phyloP scores from a whole-genome alignment of 371 early-diverging fungal genomes.

The Mycotypha africana region DNA sequence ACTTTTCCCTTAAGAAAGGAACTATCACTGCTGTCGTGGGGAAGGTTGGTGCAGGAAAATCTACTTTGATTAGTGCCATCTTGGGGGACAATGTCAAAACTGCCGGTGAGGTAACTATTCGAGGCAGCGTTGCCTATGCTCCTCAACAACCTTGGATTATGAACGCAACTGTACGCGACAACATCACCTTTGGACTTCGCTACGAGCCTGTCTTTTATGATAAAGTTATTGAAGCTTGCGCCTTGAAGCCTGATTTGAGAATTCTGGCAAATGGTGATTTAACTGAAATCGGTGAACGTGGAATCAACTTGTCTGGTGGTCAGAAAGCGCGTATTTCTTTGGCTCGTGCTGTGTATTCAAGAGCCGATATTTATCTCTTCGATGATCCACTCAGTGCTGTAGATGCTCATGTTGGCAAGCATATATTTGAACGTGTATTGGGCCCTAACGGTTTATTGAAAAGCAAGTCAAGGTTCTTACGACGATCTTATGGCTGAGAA shows the following conservation, averaged over 20 bases:
- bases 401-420: slow-evolving; percentile 64
- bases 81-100: slow-evolving; percentile 44
- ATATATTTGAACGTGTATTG: slow-evolving; percentile 26
- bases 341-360: slow-evolving; percentile 12
- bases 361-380: slow-evolving; percentile 62
- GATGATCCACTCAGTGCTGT: slow-evolving; percentile 74
- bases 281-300: slow-evolving; percentile 54
- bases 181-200: slow-evolving; percentile 47
- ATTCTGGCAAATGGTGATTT: slow-evolving; percentile 59
- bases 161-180: slow-evolving; percentile 43
- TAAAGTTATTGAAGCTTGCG: slow-evolving; percentile 44
- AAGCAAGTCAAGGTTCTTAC: slow-evolving; percentile 51
- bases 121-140: slow-evolving; percentile 39
- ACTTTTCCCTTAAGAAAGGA: slow-evolving; percentile 13
- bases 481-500: slow-evolving; percentile 38
- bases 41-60: slow-evolving; percentile 45
- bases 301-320: slow-evolving; percentile 49
- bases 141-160: slow-evolving; percentile 52
- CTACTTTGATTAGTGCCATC: slow-evolving; percentile 35
- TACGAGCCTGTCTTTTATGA: slow-evolving; percentile 37
- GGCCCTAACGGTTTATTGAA: slow-evolving; percentile 60
- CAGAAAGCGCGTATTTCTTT: slow-evolving; percentile 49
- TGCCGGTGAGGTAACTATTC: slow-evolving; percentile 20
- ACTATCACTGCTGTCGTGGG: slow-evolving; percentile 34
- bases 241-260: slow-evolving; percentile 52